Percentiles rank a stretch among this genome's conserved stretches.
phyloP scores from a whole-genome alignment of 2,329 filamentous ascomycete species.

The Dactylellina haptotyla region DNA sequence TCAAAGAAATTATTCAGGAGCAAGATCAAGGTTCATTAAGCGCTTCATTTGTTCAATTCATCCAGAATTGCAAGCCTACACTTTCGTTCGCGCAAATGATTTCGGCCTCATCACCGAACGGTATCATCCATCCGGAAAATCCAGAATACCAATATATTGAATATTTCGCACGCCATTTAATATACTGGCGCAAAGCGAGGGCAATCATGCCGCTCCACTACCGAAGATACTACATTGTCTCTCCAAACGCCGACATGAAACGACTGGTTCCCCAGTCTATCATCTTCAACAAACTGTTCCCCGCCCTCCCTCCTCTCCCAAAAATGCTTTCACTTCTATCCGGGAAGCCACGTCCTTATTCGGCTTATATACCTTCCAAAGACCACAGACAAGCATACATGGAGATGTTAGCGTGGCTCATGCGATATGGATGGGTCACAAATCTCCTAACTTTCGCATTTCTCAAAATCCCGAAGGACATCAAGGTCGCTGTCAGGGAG shows the following conservation, averaged over 20 bases:
- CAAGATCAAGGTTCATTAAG: slow-evolving; percentile 79
- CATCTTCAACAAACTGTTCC: slow-evolving; percentile 81
- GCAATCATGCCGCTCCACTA: slow-evolving; percentile 90
- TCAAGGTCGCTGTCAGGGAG: slow-evolving; percentile 77
- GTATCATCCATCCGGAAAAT: slow-evolving; percentile 74
- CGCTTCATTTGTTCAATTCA: slow-evolving; percentile 81
- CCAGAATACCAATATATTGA: slow-evolving; percentile 78
- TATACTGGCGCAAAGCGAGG: slow-evolving; percentile 93
- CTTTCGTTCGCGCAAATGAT: slow-evolving; percentile 66
- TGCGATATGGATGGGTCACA: slow-evolving; percentile 91
- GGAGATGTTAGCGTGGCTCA: slow-evolving; percentile 89
- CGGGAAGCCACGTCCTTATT: slow-evolving; percentile 81
- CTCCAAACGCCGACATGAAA: slow-evolving; percentile 81
- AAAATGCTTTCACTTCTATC: slow-evolving; percentile 89
- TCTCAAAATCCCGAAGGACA: slow-evolving; percentile 77
- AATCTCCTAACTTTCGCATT: slow-evolving; percentile 92
- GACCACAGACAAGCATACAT: slow-evolving; percentile 88
- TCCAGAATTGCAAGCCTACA: slow-evolving; percentile 76
- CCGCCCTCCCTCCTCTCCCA: slow-evolving; percentile 81
- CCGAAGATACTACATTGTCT: slow-evolving; percentile 89
- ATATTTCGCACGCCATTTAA: slow-evolving; percentile 91
- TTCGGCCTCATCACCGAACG: slow-evolving; percentile 62
- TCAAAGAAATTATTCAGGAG: slow-evolving; percentile 69
- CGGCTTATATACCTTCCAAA: slow-evolving; percentile 83
- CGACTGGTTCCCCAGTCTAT: slow-evolving; percentile 73